Percentiles rank a stretch among this genome's conserved stretches.
phyloP scores from a whole-genome alignment of 1,284 basidiomycete genomes.

The Megacollybia platyphylla region DNA sequence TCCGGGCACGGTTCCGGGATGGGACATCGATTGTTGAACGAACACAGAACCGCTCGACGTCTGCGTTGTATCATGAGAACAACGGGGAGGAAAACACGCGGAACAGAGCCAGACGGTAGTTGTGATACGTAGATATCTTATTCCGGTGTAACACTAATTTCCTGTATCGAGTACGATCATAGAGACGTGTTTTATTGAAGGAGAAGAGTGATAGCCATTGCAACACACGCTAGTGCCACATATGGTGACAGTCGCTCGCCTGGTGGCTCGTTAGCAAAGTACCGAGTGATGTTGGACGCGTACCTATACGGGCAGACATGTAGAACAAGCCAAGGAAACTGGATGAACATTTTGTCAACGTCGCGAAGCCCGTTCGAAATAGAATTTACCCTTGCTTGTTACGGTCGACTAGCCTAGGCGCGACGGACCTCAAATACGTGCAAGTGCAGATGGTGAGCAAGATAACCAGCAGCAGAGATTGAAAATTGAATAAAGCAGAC shows the following conservation, averaged over 20 bases:
- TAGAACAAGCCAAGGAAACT: constrained; percentile 1
- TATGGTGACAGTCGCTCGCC: constrained; percentile 79
- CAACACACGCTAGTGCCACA: constrained; percentile 67
- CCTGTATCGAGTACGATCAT: too few species aligned
- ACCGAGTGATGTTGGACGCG: not conserved
- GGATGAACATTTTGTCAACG: not conserved
- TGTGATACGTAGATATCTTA: too few species aligned
- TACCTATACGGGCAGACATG: constrained; percentile 1
- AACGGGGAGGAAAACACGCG: constrained; percentile 4
- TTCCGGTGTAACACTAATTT: too few species aligned
- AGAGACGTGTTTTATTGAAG: constrained; percentile 17
- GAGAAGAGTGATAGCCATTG: constrained; percentile 63
- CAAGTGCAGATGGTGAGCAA: constrained; percentile 94
- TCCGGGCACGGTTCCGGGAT: constrained; percentile 85
- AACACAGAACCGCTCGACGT: constrained; percentile 48
- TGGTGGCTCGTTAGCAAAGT: constrained; percentile 14
- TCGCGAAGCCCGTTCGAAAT: not conserved
- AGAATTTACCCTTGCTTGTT: constrained; percentile 85
- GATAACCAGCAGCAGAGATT: constrained; percentile 88
- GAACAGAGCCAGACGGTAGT: too few species aligned
- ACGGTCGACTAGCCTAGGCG: constrained; percentile 82
- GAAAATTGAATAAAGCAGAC: constrained; percentile 93
- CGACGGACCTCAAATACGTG: constrained; percentile 86
- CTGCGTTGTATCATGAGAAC: constrained; percentile 27
- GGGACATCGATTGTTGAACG: constrained; percentile 86